Evolutionary conservation across 2,329 filamentous ascomycete genomes (phyloP), one percentile per base, ranked within the genome.

Genomic region (Trichophyton mentagrophytes): DNA sequence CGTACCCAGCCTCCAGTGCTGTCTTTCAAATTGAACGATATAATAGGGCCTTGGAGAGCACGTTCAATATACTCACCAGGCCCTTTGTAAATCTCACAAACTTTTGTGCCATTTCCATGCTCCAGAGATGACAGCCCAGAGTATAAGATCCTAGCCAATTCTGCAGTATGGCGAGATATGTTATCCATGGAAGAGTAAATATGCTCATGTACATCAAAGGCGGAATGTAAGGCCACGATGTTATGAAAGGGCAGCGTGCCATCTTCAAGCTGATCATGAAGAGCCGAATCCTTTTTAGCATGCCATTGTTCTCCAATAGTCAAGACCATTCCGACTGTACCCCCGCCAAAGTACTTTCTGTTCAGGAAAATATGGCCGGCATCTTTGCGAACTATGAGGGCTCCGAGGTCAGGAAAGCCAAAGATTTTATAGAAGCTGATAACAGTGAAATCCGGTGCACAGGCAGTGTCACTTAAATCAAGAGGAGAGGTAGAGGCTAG

Each of bases 391-490:
- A 97, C 84, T 33, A 97, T 84, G 61, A 99, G 75, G 1, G 86
- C 90, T 1, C 92, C 92, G 1, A 97, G 78, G 70, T 97, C 89
- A 0, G 92, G 92, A 65, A 96, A 96, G 1, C 93, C 92, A 71
- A 97, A 97, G n/a, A 96, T 91, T 72, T 97, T 99, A 76, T 96
- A 95, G 65, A 97, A 85, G 72, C 91, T 96, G 47, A 97, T 69
- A 0, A 89, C 87, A 0, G 84, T 86, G 66, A 97, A 97, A 71
- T 97, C 92, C 0, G 92, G 88, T 0, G 87, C 84, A 0, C 74
- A 70, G 0, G 77, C 75, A 0, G 79, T 66, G 65, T 88, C 75
- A 60, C 82, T 78, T 1, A 97, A 76, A 68, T 95, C 82, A 5
- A 97, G 77, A 0, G 83, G 84, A 3, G 88, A 84, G 0, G 91